Base-by-base conservation (phyloP, 768 basidiomycete genomes). In the Trametes sanguinea region DNA sequence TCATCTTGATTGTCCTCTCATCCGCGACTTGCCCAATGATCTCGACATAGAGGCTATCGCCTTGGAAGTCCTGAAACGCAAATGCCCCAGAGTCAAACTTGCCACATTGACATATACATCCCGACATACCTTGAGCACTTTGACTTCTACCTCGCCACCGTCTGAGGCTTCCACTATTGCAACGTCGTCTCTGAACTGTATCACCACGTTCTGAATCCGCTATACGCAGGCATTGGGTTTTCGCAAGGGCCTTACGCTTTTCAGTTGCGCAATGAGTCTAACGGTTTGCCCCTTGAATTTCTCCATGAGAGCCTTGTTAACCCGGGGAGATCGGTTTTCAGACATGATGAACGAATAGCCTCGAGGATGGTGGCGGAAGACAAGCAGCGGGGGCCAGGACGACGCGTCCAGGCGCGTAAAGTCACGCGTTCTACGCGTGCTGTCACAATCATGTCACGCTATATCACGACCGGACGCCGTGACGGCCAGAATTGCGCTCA, bases 141-240 rank as follows among this genome's bases (percentile, higher is more conserved):
- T 68, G 17, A 88, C 73, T 27, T 73, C 75, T 6, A 89, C 84
- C 69, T 91, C 76, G 0, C 83, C 86, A 1, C 85, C 87, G 67
- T 93, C 92, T 46, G 80, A 79, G 0, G 89, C 83, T 62, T 86
- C 80, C 11, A 92, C 86, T 3, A 83, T 79, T 11, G 84, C 81
- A 2, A 72, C 71, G 13, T 80, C 80, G 16, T 77, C 78, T 37
- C 81, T 70, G n/a, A 61, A 17, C 62, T 64, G 40, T 6, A 43
- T 22, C 17, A 14, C 40, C 10, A 22, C 30, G 47, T 11, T 11
- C 27, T 8, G 10, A 33, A 30, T 13, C 11, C 42, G 10, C 1
- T 14, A 42, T 6, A 51, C 71, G 69, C 22, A 22, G 22, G 22
- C 22, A 22, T 75, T 81, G 56, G n/a, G 40, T 39, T n/a, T 9